Percentiles rank a stretch among this genome's conserved stretches.
phyloP scores from a whole-genome alignment of 371 early-diverging fungal genomes.

The Pancytospora epiphaga region DNA sequence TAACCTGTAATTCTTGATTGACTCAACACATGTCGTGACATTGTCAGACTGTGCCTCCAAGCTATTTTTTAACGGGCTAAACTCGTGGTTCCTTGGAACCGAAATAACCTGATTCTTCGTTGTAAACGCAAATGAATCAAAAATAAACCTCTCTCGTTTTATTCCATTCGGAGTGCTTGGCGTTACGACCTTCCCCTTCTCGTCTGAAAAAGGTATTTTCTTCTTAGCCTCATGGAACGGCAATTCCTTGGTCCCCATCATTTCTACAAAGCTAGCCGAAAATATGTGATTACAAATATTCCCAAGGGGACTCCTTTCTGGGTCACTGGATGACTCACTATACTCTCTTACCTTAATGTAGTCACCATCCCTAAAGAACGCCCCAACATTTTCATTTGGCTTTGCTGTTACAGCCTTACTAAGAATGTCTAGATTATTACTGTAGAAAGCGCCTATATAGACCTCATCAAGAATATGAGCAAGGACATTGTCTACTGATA shows the following conservation, averaged over 20 bases:
- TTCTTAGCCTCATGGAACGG: conserved; percentile 52
- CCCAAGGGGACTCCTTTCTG: conserved; percentile 12
- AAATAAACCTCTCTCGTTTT: conserved; percentile 59
- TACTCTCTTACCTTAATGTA: conserved; percentile 46
- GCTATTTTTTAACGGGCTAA: conserved; percentile 51
- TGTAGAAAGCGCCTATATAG: conserved; percentile 44
- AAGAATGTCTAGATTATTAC: conserved; percentile 41
- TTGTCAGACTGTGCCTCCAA: conserved; percentile 29
- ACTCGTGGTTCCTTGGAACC: conserved; percentile 50
- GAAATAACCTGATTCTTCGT: conserved; percentile 42
- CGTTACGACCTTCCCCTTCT: conserved; percentile 1
- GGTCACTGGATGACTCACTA: conserved; percentile 11
- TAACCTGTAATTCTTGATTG: conserved; percentile 1
- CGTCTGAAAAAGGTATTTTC: conserved; percentile 46
- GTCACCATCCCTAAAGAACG: conserved; percentile 35
- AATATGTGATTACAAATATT: conserved; percentile 60
- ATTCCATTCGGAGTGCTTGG: conserved; percentile 47
- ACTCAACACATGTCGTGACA: conserved; percentile 31
- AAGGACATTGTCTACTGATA: conserved; percentile 59
- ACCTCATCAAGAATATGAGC: conserved; percentile 55
- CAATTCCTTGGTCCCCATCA: conserved; percentile 25
- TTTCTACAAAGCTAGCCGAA: conserved; percentile 36
- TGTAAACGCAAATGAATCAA: conserved; percentile 56
- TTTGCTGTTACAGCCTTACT: conserved; percentile 41
- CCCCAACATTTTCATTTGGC: conserved; percentile 52